phyloP scores from a whole-genome alignment of 768 basidiomycete genomes.

The Auriscalpium orientale region DNA sequence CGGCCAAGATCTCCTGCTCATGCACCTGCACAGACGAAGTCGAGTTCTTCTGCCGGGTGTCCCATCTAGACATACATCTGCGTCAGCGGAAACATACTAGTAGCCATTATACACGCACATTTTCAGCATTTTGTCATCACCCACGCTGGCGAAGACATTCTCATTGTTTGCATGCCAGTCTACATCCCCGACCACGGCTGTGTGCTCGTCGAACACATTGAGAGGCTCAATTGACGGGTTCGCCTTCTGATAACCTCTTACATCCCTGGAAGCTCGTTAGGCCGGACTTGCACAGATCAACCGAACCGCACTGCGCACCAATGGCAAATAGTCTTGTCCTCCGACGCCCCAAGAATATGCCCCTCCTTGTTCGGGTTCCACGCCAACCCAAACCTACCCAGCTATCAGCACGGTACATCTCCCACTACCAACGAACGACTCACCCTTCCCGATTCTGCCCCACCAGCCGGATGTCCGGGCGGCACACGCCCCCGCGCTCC shows the following conservation, averaged over 20 bases:
- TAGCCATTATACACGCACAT: conserved; percentile 47
- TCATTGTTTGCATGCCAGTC: conserved; percentile 88
- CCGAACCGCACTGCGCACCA: conserved; percentile 44
- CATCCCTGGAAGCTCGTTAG: conserved; percentile 54
- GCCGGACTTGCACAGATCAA: background rate
- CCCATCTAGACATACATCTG: conserved; percentile 61
- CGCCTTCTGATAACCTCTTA: conserved; percentile 78
- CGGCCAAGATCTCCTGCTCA: conserved; percentile 82
- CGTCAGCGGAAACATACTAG: conserved; percentile 3
- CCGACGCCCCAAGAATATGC: conserved; percentile 84
- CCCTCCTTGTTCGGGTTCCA: conserved; percentile 87
- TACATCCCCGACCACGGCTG: conserved; percentile 94
- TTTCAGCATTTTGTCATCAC: conserved; percentile 91
- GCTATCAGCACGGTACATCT: background rate
- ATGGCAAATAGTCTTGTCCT: conserved; percentile 93
- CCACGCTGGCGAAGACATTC: conserved; percentile 86
- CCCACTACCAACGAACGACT: conserved; percentile 21
- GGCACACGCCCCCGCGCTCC: conserved; percentile 73
- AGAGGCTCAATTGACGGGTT: conserved; percentile 80
- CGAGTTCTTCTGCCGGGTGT: conserved; percentile 68
- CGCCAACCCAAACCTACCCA: conserved; percentile 75
- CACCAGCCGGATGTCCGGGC: conserved; percentile 83
- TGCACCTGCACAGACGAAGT: conserved; percentile 77
- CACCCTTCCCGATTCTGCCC: conserved; percentile 94
- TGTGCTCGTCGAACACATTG: conserved; percentile 79